Percentiles rank a stretch among this genome's conserved stretches.
Conservation (phyloP, 2,329 filamentous ascomycete genomes). For the Pseudomassariella vexata region DNA sequence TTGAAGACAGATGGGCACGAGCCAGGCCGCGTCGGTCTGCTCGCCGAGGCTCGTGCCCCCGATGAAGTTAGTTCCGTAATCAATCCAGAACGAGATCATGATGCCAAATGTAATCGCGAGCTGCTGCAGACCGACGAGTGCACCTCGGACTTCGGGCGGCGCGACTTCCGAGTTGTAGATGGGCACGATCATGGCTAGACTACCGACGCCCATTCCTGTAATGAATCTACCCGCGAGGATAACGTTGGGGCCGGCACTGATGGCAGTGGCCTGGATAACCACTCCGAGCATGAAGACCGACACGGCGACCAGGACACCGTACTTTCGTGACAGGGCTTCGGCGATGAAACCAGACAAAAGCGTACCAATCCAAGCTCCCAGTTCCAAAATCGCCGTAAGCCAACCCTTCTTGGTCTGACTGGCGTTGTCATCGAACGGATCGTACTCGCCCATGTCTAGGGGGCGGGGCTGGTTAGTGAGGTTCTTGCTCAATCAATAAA, state of each 20-base stretch:
- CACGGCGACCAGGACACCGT: slow-evolving; percentile 60
- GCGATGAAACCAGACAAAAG: slow-evolving; percentile 67
- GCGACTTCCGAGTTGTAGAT: slow-evolving; percentile 44
- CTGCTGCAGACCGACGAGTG: slow-evolving; percentile 42
- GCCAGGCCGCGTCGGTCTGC: slow-evolving; percentile 67
- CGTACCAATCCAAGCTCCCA: slow-evolving; percentile 72
- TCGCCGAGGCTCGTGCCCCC: slow-evolving; percentile 38
- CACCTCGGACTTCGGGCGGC: slow-evolving; percentile 34
- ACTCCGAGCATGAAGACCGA: slow-evolving; percentile 66
- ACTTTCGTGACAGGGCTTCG: slow-evolving; percentile 63
- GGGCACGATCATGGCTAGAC: slow-evolving; percentile 61
- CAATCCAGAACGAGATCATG: slow-evolving; percentile 60
- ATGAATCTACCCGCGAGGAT: slow-evolving; percentile 70
- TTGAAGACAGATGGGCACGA: slow-evolving; percentile 67
- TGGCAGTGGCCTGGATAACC: slow-evolving; percentile 59
- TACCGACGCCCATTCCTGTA: slow-evolving; percentile 66
- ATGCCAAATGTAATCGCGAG: slow-evolving; percentile 55
- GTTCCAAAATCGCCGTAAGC: slow-evolving; percentile 64
- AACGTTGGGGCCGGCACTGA: slow-evolving; percentile 46
- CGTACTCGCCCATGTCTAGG: slow-evolving; percentile 54
- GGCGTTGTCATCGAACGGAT: slow-evolving; percentile 34
- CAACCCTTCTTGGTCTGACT: slow-evolving; percentile 51
- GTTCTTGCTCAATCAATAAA: too few relatives aligned
- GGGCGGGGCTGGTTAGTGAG: too few relatives aligned
- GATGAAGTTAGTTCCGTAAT: slow-evolving; percentile 61